A percentile compares a stretch with the other conserved stretches of the same genome.
Conservation (phyloP, 2,329 filamentous ascomycete genomes). For the Teratosphaeria epicoccoides region DNA sequence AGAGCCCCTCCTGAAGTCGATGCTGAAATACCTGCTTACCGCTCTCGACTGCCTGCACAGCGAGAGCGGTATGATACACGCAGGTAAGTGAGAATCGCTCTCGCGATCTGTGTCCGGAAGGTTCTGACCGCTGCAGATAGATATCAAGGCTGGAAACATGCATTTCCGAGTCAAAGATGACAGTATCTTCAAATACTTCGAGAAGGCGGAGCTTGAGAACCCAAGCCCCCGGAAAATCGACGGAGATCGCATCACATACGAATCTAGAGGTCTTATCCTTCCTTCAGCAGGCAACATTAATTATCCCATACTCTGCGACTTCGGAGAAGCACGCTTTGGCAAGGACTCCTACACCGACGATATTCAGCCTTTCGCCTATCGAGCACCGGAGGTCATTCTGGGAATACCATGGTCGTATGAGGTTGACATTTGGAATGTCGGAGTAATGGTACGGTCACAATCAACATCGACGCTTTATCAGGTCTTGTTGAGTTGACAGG, state of each 20-base stretch:
- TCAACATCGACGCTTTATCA: slow-evolving; percentile 1
- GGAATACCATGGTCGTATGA: neutral
- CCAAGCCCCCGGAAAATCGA: neutral
- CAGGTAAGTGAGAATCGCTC: slow-evolving; percentile 8
- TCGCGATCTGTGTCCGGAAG: neutral
- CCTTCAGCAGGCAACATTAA: neutral
- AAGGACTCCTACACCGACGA: neutral
- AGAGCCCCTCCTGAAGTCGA: slow-evolving; percentile 10
- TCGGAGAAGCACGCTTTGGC: neutral
- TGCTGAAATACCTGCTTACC: slow-evolving; percentile 5
- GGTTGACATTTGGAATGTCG: slow-evolving; percentile 1
- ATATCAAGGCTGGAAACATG: slow-evolving; percentile 1
- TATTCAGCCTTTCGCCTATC: slow-evolving; percentile 1
- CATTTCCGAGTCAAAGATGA: neutral
- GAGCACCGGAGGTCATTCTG: slow-evolving; percentile 1
- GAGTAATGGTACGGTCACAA: neutral
- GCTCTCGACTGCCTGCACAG: slow-evolving; percentile 8
- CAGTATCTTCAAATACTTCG: neutral
- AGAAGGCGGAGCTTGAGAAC: neutral
- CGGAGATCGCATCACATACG: neutral
- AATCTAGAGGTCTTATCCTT: neutral
- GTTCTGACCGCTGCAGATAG: neutral
- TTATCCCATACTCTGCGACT: neutral
- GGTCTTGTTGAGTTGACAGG: neutral
- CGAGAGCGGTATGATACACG: slow-evolving; percentile 16